Evolutionary conservation across 805 yeast species (phyloP).

Genomic region (Candida ulmi): DNA sequence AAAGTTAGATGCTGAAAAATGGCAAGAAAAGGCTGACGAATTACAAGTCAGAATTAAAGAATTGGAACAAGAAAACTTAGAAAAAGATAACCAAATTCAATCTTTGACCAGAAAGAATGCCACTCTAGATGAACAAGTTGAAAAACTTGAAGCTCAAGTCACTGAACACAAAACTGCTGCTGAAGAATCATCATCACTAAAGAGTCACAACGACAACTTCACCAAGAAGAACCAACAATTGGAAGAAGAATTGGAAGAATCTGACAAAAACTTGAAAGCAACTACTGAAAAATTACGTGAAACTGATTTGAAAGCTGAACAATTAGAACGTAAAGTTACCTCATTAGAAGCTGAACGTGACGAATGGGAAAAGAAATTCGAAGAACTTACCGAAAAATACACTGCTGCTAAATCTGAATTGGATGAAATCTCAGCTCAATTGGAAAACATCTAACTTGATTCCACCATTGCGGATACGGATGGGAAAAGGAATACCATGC

Average conservation of each 20-base stretch:
- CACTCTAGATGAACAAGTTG: slow-evolving; percentile 77
- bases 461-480: background rate
- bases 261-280: slow-evolving; percentile 87
- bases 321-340: slow-evolving; percentile 87
- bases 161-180: slow-evolving; percentile 78
- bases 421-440: slow-evolving; percentile 94
- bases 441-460: slow-evolving; percentile 46
- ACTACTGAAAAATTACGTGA: slow-evolving; percentile 92
- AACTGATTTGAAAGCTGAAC: slow-evolving; percentile 94
- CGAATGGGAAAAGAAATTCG: slow-evolving; percentile 84
- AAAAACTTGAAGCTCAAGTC: slow-evolving; percentile 64
- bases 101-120: slow-evolving; percentile 89
- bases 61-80: slow-evolving; percentile 86
- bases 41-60: slow-evolving; percentile 73
- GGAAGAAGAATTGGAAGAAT: slow-evolving; percentile 87
- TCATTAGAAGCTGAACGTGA: slow-evolving; percentile 91
- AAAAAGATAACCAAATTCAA: slow-evolving; percentile 93
- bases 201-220: slow-evolving; percentile 85
- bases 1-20: slow-evolving; percentile 91
- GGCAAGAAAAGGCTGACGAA: slow-evolving; percentile 97
- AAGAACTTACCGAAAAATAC: slow-evolving; percentile 80
- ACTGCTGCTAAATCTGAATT: slow-evolving; percentile 83
- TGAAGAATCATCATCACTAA: slow-evolving; percentile 84
- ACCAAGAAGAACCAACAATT: slow-evolving; percentile 83
- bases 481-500: background rate